Base-by-base conservation (phyloP, 345 rosid genomes). In the Eucalyptus erythrocorys region DNA sequence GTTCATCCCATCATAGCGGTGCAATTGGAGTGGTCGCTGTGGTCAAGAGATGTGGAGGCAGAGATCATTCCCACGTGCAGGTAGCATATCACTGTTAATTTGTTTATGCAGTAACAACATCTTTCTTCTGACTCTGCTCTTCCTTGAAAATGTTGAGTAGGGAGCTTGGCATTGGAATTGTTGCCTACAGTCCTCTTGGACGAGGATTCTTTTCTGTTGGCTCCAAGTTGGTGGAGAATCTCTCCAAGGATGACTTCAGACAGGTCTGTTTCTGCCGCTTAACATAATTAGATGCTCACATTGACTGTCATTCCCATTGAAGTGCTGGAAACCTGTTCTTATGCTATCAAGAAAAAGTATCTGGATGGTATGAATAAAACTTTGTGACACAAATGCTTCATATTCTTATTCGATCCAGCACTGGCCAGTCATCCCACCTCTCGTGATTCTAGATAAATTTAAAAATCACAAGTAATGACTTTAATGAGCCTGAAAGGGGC, bases 1-100 rank as follows among this genome's bases (percentile, higher is more conserved):
- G 94, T 97, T 92, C 99, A 97, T 84, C 98, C 98, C 0, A 90
- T 97, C 49, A 96, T 94, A 13, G 98, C 97, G 4, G 92, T 97
- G 42, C 97, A 96, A 76, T 88, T 95, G 55, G 99, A 96, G 88
- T 97, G 98, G 99, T 97, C 99, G 6, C 90, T 97, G 82, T 97
- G 99, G 99, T 81, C 95, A 2, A 92, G 99, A 91, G 99, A 96
- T 89, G 97, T 93, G 48, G 97, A 97, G 92, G 93, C 93, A 87
- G 97, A 94, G 26, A 95, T 96, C 81, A 88, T 95, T 88, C 94
- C 95, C 7, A 91, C 91, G n/a, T 90, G 92, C 90, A 90, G 90
- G 93, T 85, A 17, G 45, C 13, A 55, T 22, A 24, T 34, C 24
- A 88, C 24, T 51, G 34, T 45, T 87, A n/a, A 48, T 84, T 84